Base-by-base conservation (phyloP, 106 monocot genomes). In the Chionographis japonica region DNA sequence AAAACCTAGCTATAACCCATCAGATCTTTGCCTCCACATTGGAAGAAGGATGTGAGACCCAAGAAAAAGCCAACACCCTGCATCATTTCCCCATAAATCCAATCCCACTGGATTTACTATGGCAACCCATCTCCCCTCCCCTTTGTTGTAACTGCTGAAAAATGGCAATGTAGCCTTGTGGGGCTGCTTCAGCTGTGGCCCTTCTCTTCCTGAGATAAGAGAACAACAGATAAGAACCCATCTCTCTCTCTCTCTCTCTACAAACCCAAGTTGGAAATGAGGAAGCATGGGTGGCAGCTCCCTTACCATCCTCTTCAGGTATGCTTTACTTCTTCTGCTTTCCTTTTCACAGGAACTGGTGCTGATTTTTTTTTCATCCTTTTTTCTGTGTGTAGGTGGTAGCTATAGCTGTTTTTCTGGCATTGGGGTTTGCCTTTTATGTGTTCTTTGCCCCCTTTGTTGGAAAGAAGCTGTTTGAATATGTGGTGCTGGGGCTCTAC, bases 231-330 rank as follows among this genome's bases (percentile, higher is more conserved):
- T 10, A 46, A 5, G 8, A 5, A 5, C 46, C 46, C 74, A 51
- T 74, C n/a, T 16, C 35, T 51, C 64, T 64, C n/a, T 17, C 14
- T 50, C 20, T 39, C 57, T 54, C 41, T 53, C 40, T 41, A 65
- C 61, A 20, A 17, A n/a, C 11, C 61, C 4, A 3, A 51, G 19
- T 7, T 14, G 42, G 71, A 83, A 63, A 95, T 95, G 95, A 95
- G 95, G 81, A 91, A 79, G 76, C 85, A 91, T 77, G 95, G 95
- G 16, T 95, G 95, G 95, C 83, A 95, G 84, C 78, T 95, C 3
- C 95, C 95, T 40, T 95, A 95, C 69, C 95, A 95, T 68, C 95
- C 95, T 64, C 90, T 95, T 54, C 95, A 95, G 91, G 95, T 83
- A 54, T 41, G 20, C 3, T 69, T 53, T 37, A 43, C 19, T 53